Evolutionary conservation across 164 flowering plant species (phyloP), one percentile per base, ranked within the genome.

Genomic region (Amborella trichopoda): DNA sequence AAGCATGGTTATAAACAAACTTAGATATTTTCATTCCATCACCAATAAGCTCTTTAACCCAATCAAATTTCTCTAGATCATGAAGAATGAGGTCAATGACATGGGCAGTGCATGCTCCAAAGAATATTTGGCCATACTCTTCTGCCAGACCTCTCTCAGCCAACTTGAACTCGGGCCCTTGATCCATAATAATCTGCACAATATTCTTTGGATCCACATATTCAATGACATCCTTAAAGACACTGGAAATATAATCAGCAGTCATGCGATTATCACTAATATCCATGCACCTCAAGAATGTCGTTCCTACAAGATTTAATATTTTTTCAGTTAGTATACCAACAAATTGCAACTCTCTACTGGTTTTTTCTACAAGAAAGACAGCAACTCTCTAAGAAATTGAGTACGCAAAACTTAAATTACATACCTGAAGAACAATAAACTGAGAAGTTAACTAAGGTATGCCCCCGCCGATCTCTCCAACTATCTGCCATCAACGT

Each of bases 161-260:
- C 62, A 52, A 65, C 56, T 62, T 70, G 54, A 73, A 84, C 60
- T 68, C 74, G 20, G 70, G 54, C 62, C 84, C 73, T 56, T 75
- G 75, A 25, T 69, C 69, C 33, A 87, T 84, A 49, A 73, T 60
- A 16, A 82, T 86, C 84, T 85, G 95, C 32, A 85, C 81, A 3
- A 85, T 75, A 65, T 81, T 74, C 60, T 85, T 84, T 69, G 75
- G 83, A 27, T 83, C 85, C 40, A 80, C 71, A 20, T 81, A 81
- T 27, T 81, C 83, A 28, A 85, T 85, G 28, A 81, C 85, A 62
- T 61, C 64, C 54, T 81, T 86, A 36, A 85, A 72, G 55, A 85
- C 60, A 44, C 69, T 69, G 50, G 70, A 85, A 38, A 85, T 70
- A 33, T 46, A 67, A 20, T 59, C 17, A 34, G 83, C 60, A 60